Base-by-base conservation (phyloP, 192 early-diverging fungal species). In the Obelidium mucronatum region DNA sequence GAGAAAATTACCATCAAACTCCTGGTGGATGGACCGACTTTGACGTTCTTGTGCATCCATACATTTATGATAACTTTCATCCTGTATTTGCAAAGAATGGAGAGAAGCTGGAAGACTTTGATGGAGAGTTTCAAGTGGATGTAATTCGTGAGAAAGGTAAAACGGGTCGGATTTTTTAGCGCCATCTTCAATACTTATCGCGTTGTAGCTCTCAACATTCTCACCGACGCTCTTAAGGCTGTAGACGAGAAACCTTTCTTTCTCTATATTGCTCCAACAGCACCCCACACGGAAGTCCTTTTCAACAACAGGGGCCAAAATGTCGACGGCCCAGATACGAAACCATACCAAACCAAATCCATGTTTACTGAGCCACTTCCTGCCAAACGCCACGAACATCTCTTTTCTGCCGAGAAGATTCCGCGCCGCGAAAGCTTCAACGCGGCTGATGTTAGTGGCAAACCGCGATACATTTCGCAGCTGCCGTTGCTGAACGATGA, bases 361-460 rank as follows among this genome's bases (percentile, higher is more conserved):
- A 69, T 74, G 26, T 86, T 82, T 30, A 81, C 79, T 2, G 85
- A 88, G 51, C 80, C 91, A 2, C 59, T 88, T 37, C 87, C 91
- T 13, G 91, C 89, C 6, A 80, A 82, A 52, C 79, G 90, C 19
- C 90, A 92, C 42, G 79, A 80, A 42, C 60, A 87, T 39, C 63
- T 90, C 28, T 92, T 90, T 80, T 60, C 81, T 22, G 78, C 80
- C 54, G 81, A 70, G 40, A 87, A 86, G 72, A 82, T 86, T 53
- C 88, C 91, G 1, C 80, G 88, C n/a, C 78, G 75, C 34, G 84
- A 87, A 5, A 87, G 81, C 73, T 91, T 91, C 66, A 91, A 92
- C 53, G 83, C 89, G 24, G 78, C 77, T 0, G 37, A 73, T 48
- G 70, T 72, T 5, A 80, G 83, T 35, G 83, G 80, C 61, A 90